Conservation (phyloP, 139 green algal genomes). For the Chlamydomonas sphaeroides region DNA sequence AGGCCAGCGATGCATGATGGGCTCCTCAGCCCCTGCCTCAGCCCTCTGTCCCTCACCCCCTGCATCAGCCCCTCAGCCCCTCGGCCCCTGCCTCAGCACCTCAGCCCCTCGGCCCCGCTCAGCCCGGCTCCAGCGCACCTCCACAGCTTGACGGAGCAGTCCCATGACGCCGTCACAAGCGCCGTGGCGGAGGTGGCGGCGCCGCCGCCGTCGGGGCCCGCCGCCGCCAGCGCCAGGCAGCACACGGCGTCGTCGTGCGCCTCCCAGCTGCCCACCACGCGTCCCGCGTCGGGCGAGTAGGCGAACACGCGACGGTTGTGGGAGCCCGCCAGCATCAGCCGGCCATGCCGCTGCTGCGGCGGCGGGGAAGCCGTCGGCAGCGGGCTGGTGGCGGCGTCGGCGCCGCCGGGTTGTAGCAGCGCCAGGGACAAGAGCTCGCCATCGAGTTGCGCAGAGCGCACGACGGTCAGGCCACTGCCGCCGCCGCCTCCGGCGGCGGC, state of each 20-base stretch:
- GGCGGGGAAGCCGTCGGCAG: background rate
- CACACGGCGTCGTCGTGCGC: constrained; percentile 79
- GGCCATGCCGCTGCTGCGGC: constrained; percentile 9
- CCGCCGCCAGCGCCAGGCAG: constrained; percentile 52
- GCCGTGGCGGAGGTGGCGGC: background rate
- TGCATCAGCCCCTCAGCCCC: too few relatives aligned
- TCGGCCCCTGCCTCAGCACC: too few relatives aligned
- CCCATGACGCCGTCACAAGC: constrained; percentile 74
- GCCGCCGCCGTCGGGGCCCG: background rate
- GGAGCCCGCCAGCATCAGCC: constrained; percentile 65
- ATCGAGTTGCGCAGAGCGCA: constrained; percentile 48
- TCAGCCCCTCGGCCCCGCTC: too few relatives aligned
- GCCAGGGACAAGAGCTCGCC: constrained; percentile 64
- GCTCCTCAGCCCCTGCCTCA: too few relatives aligned
- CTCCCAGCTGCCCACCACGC: constrained; percentile 66
- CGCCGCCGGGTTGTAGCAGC: constrained; percentile 43
- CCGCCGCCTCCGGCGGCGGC: background rate
- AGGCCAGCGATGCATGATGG: too few relatives aligned
- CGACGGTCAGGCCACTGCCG: background rate
- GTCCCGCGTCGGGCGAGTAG: constrained; percentile 56
- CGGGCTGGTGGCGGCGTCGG: background rate
- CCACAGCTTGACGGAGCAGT: constrained; percentile 79
- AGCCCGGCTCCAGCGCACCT: constrained; percentile 17
- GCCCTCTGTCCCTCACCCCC: too few relatives aligned
- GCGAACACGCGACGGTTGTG: constrained; percentile 67